Evolutionary conservation across 805 yeast species (phyloP), one percentile per base, ranked within the genome.

Genomic region (Starmerella powellii): DNA sequence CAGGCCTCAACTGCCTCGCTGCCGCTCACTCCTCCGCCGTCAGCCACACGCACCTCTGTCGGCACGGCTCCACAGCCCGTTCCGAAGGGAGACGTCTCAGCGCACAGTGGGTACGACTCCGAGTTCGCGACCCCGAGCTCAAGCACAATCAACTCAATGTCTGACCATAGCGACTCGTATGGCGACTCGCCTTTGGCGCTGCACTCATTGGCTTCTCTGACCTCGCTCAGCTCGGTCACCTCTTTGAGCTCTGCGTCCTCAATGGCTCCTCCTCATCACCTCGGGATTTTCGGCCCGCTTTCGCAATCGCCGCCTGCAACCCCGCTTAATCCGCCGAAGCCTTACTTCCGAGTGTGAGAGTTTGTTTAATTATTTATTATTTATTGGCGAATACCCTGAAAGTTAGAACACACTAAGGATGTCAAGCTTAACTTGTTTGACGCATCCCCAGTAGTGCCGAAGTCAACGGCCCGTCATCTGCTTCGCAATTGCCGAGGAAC

Each of bases 21-120:
- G 37, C 57, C 57, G 20, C 45, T 57, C 33, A 61, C 65, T 8
- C 64, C 65, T 15, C 63, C 64, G 11, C 56, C 64, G 10, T 51
- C 61, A 11, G 56, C 62, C 4, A 48, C 59, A n/a, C 51, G 60
- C 1, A 39, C 52, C 26, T 50, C 57, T 1, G 49, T 57, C 47
- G 27, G n/a, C 10, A n/a, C 28, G 29, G 15, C 27, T 12, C 24
- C 40, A 11, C 11, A 19, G 4, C 37, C 31, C 21, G 24, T 17
- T 27, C n/a, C 40, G 2, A 30, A 24, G 12, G 34, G 23, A 4
- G 21, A 27, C 27, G 5, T 16, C 15, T 37, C 34, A 17, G 37
- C 39, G 24, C 24, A 32, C 30, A 12, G 19, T 28, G 39, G 29
- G 38, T 18, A 27, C 19, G 33, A 16, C 13, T 39, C 44, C 6